A percentile compares a stretch with the other conserved stretches of the same genome.
Conservation (phyloP, 2,329 filamentous ascomycete genomes). For the Cordyceps cicadae region DNA sequence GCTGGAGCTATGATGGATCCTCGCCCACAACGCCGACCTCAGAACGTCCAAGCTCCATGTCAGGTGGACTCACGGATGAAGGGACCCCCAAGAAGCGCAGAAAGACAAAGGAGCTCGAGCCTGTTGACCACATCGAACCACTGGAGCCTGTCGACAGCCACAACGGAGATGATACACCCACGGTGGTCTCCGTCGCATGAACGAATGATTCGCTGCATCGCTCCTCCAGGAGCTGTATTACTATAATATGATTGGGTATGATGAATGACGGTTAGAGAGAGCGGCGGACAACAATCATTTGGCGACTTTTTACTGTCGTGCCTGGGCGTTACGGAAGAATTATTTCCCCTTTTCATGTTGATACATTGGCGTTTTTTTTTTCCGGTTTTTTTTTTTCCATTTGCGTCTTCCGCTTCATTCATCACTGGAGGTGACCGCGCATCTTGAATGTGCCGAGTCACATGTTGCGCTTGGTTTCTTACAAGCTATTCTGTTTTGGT, state of each 20-base stretch:
- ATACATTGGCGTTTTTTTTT: slow-evolving; percentile 3
- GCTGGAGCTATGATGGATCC: slow-evolving; percentile 30
- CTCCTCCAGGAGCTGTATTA: slow-evolving; percentile 1
- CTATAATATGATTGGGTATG: slow-evolving; percentile 9
- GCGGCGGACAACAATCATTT: not conserved
- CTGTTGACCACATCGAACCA: not conserved
- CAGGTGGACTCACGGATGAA: slow-evolving; percentile 24
- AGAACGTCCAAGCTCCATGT: slow-evolving; percentile 26
- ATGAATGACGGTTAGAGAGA: not conserved
- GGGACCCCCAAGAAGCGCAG: slow-evolving; percentile 26
- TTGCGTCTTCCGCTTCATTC: not conserved
- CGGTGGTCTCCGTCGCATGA: slow-evolving; percentile 7
- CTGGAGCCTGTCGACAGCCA: slow-evolving; percentile 3
- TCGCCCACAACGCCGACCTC: slow-evolving; percentile 32
- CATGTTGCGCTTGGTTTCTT: not conserved
- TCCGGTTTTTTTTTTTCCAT: not conserved
- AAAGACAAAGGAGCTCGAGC: slow-evolving; percentile 10
- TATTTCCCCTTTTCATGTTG: not conserved
- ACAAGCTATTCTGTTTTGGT: not conserved
- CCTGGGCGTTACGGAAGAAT: slow-evolving; percentile 18
- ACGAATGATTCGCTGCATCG: not conserved
- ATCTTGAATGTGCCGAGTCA: not conserved
- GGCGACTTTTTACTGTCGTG: slow-evolving; percentile 14
- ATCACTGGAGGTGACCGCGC: not conserved
- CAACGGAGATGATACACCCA: slow-evolving; percentile 9